A percentile compares a stretch with the other conserved stretches of the same genome.
Evolutionary conservation across 257 asterid species (phyloP).

Genomic region (Linaria vulgaris): DNA sequence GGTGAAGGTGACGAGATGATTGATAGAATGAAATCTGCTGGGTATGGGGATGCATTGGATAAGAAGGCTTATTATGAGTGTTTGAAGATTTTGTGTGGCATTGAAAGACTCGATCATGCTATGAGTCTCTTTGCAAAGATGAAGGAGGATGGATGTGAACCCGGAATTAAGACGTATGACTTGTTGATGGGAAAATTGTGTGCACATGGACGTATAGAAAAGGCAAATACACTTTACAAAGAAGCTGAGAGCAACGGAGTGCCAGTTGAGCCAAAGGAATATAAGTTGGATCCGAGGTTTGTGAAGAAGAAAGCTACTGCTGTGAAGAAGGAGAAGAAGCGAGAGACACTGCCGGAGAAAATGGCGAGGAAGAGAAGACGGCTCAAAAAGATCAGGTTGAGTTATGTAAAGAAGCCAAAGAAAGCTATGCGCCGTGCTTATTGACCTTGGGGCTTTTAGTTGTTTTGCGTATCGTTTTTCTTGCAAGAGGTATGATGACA

Average conservation of each 20-base stretch:
- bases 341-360: slow-evolving; percentile 92
- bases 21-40: slow-evolving; percentile 90
- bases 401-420: slow-evolving; percentile 93
- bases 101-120: slow-evolving; percentile 90
- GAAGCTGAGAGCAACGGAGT: slow-evolving; percentile 73
- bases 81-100: slow-evolving; percentile 79
- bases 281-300: slow-evolving; percentile 72
- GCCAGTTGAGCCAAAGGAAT: slow-evolving; percentile 60
- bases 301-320: slow-evolving; percentile 56
- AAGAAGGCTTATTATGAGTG: slow-evolving; percentile 73
- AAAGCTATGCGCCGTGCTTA: slow-evolving; percentile 48
- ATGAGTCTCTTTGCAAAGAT: slow-evolving; percentile 64
- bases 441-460: slow-evolving; percentile 33
- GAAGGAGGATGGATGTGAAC: slow-evolving; percentile 77
- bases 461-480: slow-evolving; percentile 20
- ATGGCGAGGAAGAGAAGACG: slow-evolving; percentile 90
- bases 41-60: slow-evolving; percentile 61
- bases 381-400: slow-evolving; percentile 67
- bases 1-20: slow-evolving; percentile 97
- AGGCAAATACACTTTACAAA: slow-evolving; percentile 75
- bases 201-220: slow-evolving; percentile 70
- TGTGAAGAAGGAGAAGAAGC: slow-evolving; percentile 78
- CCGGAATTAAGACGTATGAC: slow-evolving; percentile 74
- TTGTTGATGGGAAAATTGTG: slow-evolving; percentile 75
- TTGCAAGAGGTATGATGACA: slow-evolving; percentile 20